Percentiles rank a stretch among this genome's conserved stretches.
Evolutionary conservation across 2,329 filamentous ascomycete genomes (phyloP).

Genomic region (Phaeosphaeriaceae sp.): DNA sequence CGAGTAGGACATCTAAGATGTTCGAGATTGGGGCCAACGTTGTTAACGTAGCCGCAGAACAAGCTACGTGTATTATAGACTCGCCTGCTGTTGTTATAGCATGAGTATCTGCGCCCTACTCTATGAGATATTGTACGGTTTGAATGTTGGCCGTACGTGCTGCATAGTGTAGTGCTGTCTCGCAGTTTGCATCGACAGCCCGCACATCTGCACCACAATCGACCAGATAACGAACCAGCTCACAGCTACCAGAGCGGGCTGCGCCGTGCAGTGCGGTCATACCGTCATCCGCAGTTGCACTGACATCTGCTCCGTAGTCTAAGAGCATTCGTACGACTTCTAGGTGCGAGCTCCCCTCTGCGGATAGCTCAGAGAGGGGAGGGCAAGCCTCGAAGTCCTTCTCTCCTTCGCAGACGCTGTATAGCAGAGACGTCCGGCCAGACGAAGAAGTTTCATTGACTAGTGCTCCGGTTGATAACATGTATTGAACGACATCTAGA

Average conservation of each 20-base stretch:
- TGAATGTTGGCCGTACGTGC: slow-evolving; percentile 3
- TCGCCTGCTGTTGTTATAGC: slow-evolving; percentile 5
- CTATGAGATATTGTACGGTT: too few species aligned
- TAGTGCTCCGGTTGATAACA: slow-evolving; percentile 5
- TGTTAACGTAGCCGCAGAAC: slow-evolving; percentile 2
- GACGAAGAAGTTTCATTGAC: slow-evolving; percentile 1
- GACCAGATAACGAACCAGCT: slow-evolving; percentile 8
- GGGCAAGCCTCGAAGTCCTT: too few species aligned
- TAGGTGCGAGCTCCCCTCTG: background rate
- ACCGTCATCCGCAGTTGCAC: slow-evolving; percentile 2
- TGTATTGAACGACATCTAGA: slow-evolving; percentile 6
- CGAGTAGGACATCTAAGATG: background rate
- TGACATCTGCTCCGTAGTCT: slow-evolving; percentile 3
- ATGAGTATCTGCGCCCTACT: slow-evolving; percentile 1
- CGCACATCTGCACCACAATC: slow-evolving; percentile 6
- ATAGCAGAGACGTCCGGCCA: background rate
- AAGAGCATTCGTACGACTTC: slow-evolving; percentile 4
- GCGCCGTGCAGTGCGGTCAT: slow-evolving; percentile 9
- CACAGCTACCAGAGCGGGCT: background rate
- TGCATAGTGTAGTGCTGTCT: slow-evolving; percentile 6
- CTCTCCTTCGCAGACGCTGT: too few species aligned
- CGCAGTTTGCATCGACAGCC: slow-evolving; percentile 1
- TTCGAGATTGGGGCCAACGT: slow-evolving; percentile 1
- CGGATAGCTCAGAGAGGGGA: too few species aligned
- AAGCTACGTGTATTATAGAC: slow-evolving; percentile 7